Base-by-base conservation (phyloP, 1,284 basidiomycete genomes). In the Pseudozyma sp. region DNA sequence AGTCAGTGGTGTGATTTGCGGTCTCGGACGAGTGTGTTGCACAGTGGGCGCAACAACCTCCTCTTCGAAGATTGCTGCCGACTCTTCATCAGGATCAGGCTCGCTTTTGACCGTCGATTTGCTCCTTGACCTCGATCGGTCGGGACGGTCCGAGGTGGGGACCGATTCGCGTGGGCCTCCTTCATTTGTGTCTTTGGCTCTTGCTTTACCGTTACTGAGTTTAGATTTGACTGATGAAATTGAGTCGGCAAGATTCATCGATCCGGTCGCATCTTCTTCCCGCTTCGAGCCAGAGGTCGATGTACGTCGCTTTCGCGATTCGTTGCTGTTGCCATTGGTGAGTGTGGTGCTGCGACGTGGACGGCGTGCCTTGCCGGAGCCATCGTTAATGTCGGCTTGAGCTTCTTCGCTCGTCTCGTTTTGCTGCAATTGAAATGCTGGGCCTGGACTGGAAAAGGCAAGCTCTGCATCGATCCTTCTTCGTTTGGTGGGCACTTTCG, bases 381-480 rank as follows among this genome's bases (percentile, higher is more conserved):
- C 40, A 43, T 42, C 55, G 46, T 50, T 59, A 34, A 33, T 58
- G 11, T 45, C 51, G 6, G 54, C 31, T 39, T 69, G 59, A 0
- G 42, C 64, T n/a, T 48, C 45, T 16, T 39, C 48, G 19, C 51
- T 24, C 24, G 24, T 24, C 24, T 24, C 51, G 8, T 47, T n/a
- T 24, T 61, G 50, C 50, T 59, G 43, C 6, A 75, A 40, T 52
- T 68, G 68, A 40, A 82, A 80, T 0, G 79, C 78, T 19, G 80
- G 80, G 11, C 81, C 81, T 14, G 81, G 81, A 52, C 75, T 79
- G 57, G 77, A 80, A 37, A 82, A 82, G 16, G 73, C 70, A 17
- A 82, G 61, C 44, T 80, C 78, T 34, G 69, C 77, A 45, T 80
- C 71, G 19, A 81, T 58, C 37, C 75, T 49, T n/a, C 75, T 69